A percentile compares a stretch with the other conserved stretches of the same genome.
Conservation (phyloP, 2,329 filamentous ascomycete genomes). For the Claviceps sp. region DNA sequence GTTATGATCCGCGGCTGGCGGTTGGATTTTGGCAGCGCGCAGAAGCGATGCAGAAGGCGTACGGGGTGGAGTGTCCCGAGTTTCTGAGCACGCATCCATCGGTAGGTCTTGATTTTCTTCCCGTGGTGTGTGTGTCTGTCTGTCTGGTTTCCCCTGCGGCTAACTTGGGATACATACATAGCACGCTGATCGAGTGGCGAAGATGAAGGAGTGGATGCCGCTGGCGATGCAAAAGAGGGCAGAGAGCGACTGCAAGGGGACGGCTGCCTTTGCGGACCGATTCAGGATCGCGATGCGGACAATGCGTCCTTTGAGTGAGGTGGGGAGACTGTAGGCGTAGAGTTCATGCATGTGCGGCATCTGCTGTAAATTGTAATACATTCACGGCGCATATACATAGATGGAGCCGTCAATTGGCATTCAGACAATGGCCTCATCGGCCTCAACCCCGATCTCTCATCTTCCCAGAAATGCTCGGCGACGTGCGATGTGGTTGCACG, state of each 20-base stretch:
- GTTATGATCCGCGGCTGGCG: constrained; percentile 58
- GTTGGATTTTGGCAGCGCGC: constrained; percentile 55
- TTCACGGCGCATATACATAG: no score
- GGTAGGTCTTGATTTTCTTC: constrained; percentile 26
- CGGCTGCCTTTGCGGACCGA: constrained; percentile 36
- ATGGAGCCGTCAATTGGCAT: no score
- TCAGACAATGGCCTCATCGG: not conserved
- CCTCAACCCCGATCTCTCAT: not conserved
- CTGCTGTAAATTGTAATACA: no score
- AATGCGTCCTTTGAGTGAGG: constrained; percentile 11
- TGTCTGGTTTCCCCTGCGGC: not conserved
- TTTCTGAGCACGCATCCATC: constrained; percentile 68
- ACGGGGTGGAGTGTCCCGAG: constrained; percentile 44
- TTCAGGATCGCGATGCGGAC: constrained; percentile 35
- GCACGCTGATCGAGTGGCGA: constrained; percentile 49
- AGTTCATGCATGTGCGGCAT: not conserved
- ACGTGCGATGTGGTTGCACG: not conserved
- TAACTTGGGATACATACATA: constrained; percentile 12
- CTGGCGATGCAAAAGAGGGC: constrained; percentile 39
- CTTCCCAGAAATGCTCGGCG: no score
- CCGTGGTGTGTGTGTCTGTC: not conserved
- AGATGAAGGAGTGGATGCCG: constrained; percentile 51
- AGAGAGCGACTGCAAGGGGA: constrained; percentile 40
- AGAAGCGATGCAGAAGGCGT: constrained; percentile 32
- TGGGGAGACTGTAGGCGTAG: not conserved